phyloP scores from a whole-genome alignment of 192 early-diverging fungal species.

The Podila verticillata region DNA sequence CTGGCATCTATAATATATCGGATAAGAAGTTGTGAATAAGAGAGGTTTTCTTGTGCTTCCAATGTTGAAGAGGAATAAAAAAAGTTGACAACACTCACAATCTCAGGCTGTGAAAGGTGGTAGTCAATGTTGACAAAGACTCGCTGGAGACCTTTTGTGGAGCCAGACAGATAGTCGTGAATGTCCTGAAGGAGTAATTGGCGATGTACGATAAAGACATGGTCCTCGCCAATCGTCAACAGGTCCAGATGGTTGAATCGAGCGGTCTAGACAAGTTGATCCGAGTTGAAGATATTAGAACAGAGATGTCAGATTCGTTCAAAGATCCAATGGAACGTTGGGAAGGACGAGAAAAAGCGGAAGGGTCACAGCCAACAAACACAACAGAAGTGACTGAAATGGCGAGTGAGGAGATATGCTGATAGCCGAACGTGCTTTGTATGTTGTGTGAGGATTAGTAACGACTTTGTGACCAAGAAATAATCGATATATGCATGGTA shows the following conservation, averaged over 20 bases:
- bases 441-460: not conserved
- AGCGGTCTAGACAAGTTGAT: conserved; percentile 4
- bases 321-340: too few relatives aligned
- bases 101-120: conserved; percentile 20
- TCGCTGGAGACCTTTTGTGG: conserved; percentile 6
- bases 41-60: not conserved
- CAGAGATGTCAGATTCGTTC: too few relatives aligned
- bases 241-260: conserved; percentile 23
- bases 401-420: too few relatives aligned
- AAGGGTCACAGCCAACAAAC: too few relatives aligned
- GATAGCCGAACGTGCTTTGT: too few relatives aligned
- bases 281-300: too few relatives aligned
- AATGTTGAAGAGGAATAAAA: not conserved
- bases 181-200: conserved; percentile 23
- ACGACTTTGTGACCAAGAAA: not conserved
- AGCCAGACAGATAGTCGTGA: conserved; percentile 17
- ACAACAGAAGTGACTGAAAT: too few relatives aligned
- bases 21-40: not conserved
- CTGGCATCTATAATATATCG: conserved; percentile 24
- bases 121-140: conserved; percentile 37
- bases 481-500: not conserved
- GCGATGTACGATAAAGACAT: conserved; percentile 29
- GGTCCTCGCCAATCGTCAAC: conserved; percentile 23
- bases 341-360: too few relatives aligned
- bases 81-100: conserved; percentile 3